Evolutionary conservation across 2,329 filamentous ascomycete genomes (phyloP).

Genomic region (Zalaria obscura): DNA sequence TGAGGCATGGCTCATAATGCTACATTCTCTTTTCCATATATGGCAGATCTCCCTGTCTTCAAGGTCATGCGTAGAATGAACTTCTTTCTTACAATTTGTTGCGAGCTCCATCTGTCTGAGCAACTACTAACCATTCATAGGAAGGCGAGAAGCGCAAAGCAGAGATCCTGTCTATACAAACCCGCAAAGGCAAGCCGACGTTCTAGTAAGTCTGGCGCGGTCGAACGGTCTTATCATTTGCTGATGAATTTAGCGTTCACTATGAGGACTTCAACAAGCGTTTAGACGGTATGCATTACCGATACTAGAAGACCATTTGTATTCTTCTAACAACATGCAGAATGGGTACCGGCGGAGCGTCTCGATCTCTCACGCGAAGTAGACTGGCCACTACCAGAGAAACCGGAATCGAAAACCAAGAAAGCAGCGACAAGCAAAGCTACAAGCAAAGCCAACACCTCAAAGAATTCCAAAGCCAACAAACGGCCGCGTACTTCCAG

Average conservation of each 20-base stretch:
- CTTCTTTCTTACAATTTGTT: no score
- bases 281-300: conserved; percentile 35
- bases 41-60: no score
- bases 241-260: conserved; percentile 49
- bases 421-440: conserved; percentile 33
- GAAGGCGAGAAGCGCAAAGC: conserved; percentile 79
- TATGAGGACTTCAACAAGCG: conserved; percentile 97
- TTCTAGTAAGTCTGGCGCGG: conserved; percentile 48
- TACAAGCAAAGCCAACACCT: conserved; percentile 19
- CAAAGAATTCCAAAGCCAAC: conserved; percentile 29
- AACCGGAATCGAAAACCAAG: conserved; percentile 78
- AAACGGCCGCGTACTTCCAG: conserved; percentile 30
- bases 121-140: conserved; percentile 20
- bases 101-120: no score
- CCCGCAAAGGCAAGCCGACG: conserved; percentile 72
- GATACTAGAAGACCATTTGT: conserved; percentile 20
- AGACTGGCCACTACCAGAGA: conserved; percentile 89
- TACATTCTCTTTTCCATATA: no score
- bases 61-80: no score
- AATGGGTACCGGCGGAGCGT: conserved; percentile 75
- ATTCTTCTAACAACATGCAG: conserved; percentile 32
- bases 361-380: conserved; percentile 85
- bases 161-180: conserved; percentile 89
- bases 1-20: no score
- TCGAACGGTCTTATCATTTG: neutral